Conservation (phyloP, 257 asterid genomes). For the Solanum stenotomum region DNA sequence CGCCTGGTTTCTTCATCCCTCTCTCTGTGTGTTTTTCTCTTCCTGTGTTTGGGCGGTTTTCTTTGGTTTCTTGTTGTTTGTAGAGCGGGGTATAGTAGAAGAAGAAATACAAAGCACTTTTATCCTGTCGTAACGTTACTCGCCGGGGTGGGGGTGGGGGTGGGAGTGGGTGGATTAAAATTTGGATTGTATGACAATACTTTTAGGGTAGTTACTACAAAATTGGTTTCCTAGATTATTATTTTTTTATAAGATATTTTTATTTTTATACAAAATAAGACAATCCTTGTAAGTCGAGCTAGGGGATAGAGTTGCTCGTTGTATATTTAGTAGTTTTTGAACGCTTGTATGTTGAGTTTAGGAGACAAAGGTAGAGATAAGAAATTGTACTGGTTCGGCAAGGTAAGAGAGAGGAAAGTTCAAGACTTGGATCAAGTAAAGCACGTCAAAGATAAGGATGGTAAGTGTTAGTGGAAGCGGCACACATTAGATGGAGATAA, state of each 20-base stretch:
- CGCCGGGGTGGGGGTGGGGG: not conserved
- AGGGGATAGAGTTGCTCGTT: not conserved
- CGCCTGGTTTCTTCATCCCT: constrained; percentile 63
- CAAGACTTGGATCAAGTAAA: not conserved
- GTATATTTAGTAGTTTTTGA: not conserved
- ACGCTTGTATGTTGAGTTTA: not conserved
- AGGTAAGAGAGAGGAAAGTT: not conserved
- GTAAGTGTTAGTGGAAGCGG: not conserved
- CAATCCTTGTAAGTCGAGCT: not conserved
- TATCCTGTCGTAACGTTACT: not conserved
- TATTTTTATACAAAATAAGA: too few relatives aligned
- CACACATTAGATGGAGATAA: not conserved
- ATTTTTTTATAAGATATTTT: too few relatives aligned
- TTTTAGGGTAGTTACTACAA: not conserved
- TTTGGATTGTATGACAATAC: not conserved
- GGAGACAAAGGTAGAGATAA: not conserved
- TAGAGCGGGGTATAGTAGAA: not conserved
- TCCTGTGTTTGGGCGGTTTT: not conserved
- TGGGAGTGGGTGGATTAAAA: too few relatives aligned
- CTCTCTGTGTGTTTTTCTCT: not conserved
- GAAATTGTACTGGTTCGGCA: not conserved
- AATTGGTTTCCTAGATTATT: not conserved
- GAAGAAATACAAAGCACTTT: not conserved
- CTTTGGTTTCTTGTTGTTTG: not conserved
- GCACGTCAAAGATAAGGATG: too few relatives aligned